phyloP scores from a whole-genome alignment of 1,284 basidiomycete genomes.

The Exobasidium cylindrosporum region DNA sequence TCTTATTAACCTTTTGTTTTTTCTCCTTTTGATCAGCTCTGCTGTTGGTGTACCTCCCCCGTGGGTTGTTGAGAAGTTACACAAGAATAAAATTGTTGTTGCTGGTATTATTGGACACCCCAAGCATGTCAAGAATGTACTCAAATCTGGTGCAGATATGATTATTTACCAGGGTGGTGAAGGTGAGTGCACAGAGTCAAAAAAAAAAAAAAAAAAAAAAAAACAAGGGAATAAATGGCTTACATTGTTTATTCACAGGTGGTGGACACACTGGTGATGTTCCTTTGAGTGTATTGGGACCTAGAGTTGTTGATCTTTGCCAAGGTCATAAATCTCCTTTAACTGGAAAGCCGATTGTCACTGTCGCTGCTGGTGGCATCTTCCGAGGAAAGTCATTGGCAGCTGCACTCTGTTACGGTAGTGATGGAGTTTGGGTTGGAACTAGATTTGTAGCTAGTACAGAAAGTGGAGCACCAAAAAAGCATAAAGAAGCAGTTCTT shows the following conservation, averaged over 20 bases:
- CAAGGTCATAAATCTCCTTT: constrained; percentile 41
- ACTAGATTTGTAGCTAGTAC: constrained; percentile 76
- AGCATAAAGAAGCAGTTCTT: constrained; percentile 48
- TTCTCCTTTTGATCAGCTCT: constrained; percentile 11
- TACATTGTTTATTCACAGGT: not conserved
- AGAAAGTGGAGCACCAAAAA: constrained; percentile 43
- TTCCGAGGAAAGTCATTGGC: constrained; percentile 44
- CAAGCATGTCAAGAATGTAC: constrained; percentile 48
- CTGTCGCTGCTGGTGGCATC: constrained; percentile 45
- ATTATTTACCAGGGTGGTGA: constrained; percentile 51
- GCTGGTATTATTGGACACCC: constrained; percentile 67
- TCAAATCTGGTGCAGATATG: constrained; percentile 46
- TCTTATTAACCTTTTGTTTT: not conserved
- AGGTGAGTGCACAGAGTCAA: constrained; percentile 12
- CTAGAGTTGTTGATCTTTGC: constrained; percentile 43
- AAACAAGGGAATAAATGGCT: not conserved
- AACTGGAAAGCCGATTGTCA: constrained; percentile 44
- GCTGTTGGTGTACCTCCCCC: constrained; percentile 48
- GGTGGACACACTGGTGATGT: constrained; percentile 51
- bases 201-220: not conserved
- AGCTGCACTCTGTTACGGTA: constrained; percentile 40
- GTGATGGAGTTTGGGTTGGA: constrained; percentile 59
- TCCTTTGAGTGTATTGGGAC: constrained; percentile 38
- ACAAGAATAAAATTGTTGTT: constrained; percentile 35
- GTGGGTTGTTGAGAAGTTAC: constrained; percentile 43